phyloP scores from a whole-genome alignment of 768 basidiomycete species.

The Termitomyces sp. region DNA sequence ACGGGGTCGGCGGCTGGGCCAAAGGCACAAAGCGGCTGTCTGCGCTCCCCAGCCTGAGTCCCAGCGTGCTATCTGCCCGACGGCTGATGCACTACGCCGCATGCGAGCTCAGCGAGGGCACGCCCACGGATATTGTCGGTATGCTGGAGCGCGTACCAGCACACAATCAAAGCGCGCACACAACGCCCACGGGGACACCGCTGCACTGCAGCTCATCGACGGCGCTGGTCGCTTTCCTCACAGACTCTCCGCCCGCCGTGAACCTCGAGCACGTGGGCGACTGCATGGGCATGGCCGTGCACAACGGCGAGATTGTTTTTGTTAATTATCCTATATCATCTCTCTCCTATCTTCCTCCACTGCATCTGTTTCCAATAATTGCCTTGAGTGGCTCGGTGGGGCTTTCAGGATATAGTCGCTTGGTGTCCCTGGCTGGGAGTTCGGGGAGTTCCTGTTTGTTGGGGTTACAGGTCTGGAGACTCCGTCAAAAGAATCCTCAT shows the following conservation, averaged over 20 bases:
- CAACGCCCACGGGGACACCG: slow-evolving; percentile 28
- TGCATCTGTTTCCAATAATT: too few relatives aligned
- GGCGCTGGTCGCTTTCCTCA: slow-evolving; percentile 59
- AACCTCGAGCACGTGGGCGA: slow-evolving; percentile 84
- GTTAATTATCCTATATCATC: too few relatives aligned
- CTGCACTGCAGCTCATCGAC: slow-evolving; percentile 62
- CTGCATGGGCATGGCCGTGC: slow-evolving; percentile 82
- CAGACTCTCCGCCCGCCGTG: slow-evolving; percentile 52
- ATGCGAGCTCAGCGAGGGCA: slow-evolving; percentile 31
- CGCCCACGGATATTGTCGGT: slow-evolving; percentile 64
- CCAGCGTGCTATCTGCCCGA: slow-evolving; percentile 59
- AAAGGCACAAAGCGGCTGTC: not conserved
- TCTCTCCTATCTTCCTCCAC: too few relatives aligned
- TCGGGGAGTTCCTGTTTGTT: too few relatives aligned
- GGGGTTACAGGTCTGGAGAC: too few relatives aligned
- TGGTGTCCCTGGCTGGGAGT: too few relatives aligned
- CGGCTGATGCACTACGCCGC: slow-evolving; percentile 85
- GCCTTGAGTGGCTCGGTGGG: too few relatives aligned
- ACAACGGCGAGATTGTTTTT: slow-evolving; percentile 70
- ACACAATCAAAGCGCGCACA: slow-evolving; percentile 59
- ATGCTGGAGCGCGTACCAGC: slow-evolving; percentile 70
- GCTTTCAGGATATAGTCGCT: too few relatives aligned
- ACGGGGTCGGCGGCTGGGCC: slow-evolving; percentile 90
- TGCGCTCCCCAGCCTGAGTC: slow-evolving; percentile 21
- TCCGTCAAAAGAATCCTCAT: too few relatives aligned